Base-by-base conservation (phyloP, 2,329 filamentous ascomycete genomes). In the Drechslerella coelobrocha region DNA sequence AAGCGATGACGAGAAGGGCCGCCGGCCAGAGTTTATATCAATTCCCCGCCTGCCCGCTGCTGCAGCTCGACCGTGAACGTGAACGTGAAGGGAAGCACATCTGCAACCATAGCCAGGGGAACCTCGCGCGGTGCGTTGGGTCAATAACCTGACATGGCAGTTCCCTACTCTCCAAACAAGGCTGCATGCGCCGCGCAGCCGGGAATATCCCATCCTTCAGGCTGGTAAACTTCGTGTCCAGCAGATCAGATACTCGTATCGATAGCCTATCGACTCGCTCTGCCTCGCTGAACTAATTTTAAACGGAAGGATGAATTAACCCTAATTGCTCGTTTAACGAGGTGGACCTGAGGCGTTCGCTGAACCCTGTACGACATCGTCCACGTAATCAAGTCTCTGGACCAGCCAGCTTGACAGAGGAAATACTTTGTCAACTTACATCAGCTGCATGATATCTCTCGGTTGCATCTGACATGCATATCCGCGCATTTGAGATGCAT, bases 131-230 rank as follows among this genome's bases (percentile, higher is more conserved):
- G 37, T 26, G 47, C 26, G 57, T 41, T 52, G 31, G 10, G 41
- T 29, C 17, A 7, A 31, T 31, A 52, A 39, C 65, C 52, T 53
- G 65, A 69, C 29, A 56, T 19, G 65, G 65, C 65, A 69, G 65
- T 17, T 62, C 19, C n/a, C 6, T 19, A 39, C 14, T 24, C 17
- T 37, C 2, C 26, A 29, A 27, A 41, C 51, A 45, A 61, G 61
- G 51, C 39, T 23, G 2, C 8, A 6, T 21, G 41, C 17, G 17
- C 41, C 19, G 24, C 31, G 34, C 31, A 45, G 41, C 65, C 34
- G 52, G 65, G 56, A 52, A 69, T 8, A 69, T 48, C 65, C 57
- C 47, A 53, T 62, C 37, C 24, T 27, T 2, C 29, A 37, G 17
- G 24, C 24, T 45, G 10, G 19, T 31, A 19, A 19, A 23, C 8